Conservation (phyloP, 106 monocot species). For the Dendrobium chrysotoxum region DNA sequence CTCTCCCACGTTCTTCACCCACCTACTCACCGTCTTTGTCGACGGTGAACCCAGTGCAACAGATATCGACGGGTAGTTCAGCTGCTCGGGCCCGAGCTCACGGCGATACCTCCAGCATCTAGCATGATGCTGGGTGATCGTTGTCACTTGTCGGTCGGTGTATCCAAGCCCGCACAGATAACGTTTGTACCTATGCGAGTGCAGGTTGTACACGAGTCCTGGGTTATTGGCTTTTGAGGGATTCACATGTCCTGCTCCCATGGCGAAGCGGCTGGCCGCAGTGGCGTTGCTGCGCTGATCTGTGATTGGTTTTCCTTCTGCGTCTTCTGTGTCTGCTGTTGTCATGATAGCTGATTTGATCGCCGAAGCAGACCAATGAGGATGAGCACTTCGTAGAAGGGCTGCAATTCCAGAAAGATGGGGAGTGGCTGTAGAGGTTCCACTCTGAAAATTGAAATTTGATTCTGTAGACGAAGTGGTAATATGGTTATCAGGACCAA, state of each 20-base stretch:
- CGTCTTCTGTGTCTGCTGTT: constrained; percentile 21
- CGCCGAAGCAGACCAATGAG: constrained; percentile 31
- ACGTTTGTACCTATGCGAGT: constrained; percentile 16
- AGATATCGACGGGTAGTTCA: constrained; percentile 36
- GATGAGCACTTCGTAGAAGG: constrained; percentile 17
- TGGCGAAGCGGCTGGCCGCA: constrained; percentile 26
- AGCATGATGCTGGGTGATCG: neutral
- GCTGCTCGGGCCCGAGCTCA: constrained; percentile 5
- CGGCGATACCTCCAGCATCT: constrained; percentile 14
- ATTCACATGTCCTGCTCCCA: constrained; percentile 37
- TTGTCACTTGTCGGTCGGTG: constrained; percentile 18
- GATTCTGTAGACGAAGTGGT: neutral
- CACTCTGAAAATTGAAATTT: constrained; percentile 25
- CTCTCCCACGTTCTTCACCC: constrained; percentile 14
- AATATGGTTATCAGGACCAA: neutral
- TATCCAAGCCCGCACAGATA: constrained; percentile 45
- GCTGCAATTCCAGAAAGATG: constrained; percentile 56
- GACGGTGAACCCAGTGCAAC: neutral
- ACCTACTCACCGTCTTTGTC: constrained; percentile 7
- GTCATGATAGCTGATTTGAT: constrained; percentile 61
- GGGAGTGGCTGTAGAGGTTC: constrained; percentile 35
- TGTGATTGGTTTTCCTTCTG: constrained; percentile 9
- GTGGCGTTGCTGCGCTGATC: constrained; percentile 5
- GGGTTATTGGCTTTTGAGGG: constrained; percentile 35
- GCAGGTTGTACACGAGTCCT: constrained; percentile 45